Base-by-base conservation (phyloP, 2,329 filamentous ascomycete species). In the Sporothrix sp. region DNA sequence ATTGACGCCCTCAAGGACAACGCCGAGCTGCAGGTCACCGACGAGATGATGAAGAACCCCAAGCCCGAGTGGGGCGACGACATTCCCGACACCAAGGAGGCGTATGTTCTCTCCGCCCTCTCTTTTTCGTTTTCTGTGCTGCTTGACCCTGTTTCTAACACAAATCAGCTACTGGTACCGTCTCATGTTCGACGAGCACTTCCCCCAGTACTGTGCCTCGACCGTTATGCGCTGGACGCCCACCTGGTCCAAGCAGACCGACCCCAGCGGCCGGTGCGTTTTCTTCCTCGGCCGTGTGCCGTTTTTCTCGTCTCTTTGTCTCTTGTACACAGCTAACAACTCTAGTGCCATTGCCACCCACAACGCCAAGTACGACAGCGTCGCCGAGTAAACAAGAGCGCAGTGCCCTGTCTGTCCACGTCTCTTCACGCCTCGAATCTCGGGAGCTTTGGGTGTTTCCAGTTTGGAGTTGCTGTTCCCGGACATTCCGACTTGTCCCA, bases 41-140 rank as follows among this genome's bases (percentile, higher is more conserved):
- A 98, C 64, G 91, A 97, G 75, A 90, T 94, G 82, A 88, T 97
- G 85, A 89, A 90, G 77, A 91, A 94, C 79, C 91, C 93, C 57
- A 96, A 95, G 78, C 80, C 87, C 11, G 88, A 96, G 68, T 98
- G 94, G 94, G 91, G 89, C 46, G 71, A 72, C 62, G 94, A 98
- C 64, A 80, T 95, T 56, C 94, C 93, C 9, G 90, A 96, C 64
- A 90, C 85, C 63, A 98, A 98, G 79, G 93, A 98, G 72, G 93
- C 89, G 71, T 90, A 81, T 61, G 81, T 75, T 51, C 30, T 1
- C 45, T 52, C 32, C n/a, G 18, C 6, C 7, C 38, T 25, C 27
- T 32, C 18, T 8, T 39, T 27, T 16, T 11, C n/a, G 8, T 27
- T 36, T 9, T 20, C 37, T 20, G 10, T 30, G 10, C 21, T 8